These are phyloP conservation scores for Psilocybe cyanescens DNA, from an alignment of 768 basidiomycete species.

Conservation along the genomic window DNA sequence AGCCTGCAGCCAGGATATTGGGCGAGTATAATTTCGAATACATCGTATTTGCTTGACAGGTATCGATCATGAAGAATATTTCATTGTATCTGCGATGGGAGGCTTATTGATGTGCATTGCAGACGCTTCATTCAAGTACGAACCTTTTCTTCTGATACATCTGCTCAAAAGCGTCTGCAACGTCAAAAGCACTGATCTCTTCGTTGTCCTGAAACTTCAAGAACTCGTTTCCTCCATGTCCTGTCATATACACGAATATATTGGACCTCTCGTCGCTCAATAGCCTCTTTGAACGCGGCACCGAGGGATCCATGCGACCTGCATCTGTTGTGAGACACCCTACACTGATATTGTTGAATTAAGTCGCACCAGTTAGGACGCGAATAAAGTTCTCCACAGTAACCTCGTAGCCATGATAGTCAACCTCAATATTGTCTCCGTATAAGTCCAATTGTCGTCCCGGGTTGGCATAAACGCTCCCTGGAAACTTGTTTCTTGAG, in stretches of 20 bases:
- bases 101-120: background rate
- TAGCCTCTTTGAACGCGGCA: conserved; percentile 91
- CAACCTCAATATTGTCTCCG: conserved; percentile 96
- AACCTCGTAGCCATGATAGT: conserved; percentile 98
- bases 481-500: conserved; percentile 88
- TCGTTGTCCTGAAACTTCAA: conserved; percentile 99
- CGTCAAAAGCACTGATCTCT: conserved; percentile 94
- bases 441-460: conserved; percentile 87
- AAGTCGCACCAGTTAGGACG: conserved; percentile 79
- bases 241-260: conserved; percentile 97
- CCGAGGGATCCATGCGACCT: conserved; percentile 85
- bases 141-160: conserved; percentile 98
- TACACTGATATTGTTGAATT: background rate
- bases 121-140: conserved; percentile 18
- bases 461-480: conserved; percentile 88
- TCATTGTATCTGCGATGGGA: conserved; percentile 76
- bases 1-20: conserved; percentile 90
- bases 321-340: background rate
- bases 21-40: conserved; percentile 93
- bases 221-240: conserved; percentile 97
- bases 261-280: conserved; percentile 90
- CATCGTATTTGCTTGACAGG: conserved; percentile 97
- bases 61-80: conserved; percentile 97
- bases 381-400: conserved; percentile 96
- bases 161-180: conserved; percentile 98